Percentiles rank a stretch among this genome's conserved stretches.
phyloP scores from a whole-genome alignment of 306 rosid genomes.

The Castanea crenata region DNA sequence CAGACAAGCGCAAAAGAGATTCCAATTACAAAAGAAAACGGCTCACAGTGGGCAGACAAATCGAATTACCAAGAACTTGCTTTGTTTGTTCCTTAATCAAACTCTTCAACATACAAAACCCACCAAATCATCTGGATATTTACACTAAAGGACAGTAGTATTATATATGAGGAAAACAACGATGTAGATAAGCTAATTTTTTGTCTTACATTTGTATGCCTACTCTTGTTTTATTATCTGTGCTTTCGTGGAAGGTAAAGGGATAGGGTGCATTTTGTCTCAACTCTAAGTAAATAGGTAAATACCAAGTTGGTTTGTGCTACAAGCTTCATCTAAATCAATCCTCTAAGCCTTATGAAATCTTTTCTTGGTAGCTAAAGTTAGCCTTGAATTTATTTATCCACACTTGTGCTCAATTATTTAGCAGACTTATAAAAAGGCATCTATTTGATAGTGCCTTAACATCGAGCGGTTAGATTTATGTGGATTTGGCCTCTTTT shows the following conservation, averaged over 20 bases:
- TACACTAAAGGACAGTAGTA: neutral
- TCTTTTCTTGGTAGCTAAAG: neutral
- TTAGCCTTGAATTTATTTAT: neutral
- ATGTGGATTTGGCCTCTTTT: neutral
- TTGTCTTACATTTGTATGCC: neutral
- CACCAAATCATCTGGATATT: constrained; percentile 9
- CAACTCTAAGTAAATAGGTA: neutral
- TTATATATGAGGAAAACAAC: neutral
- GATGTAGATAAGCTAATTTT: neutral
- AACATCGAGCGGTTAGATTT: neutral
- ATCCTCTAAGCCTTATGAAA: neutral
- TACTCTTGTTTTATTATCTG: neutral
- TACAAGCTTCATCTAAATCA: neutral
- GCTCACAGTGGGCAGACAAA: constrained; percentile 14
- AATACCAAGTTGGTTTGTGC: neutral
- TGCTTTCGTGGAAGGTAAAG: constrained; percentile 1
- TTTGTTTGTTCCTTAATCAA: constrained; percentile 34
- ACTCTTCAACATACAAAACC: neutral
- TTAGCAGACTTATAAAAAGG: neutral
- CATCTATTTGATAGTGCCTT: neutral
- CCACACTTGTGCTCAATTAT: neutral
- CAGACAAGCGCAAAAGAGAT: constrained; percentile 14
- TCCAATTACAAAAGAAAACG: constrained; percentile 18
- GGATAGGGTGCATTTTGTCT: neutral
- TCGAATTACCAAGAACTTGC: neutral